A percentile compares a stretch with the other conserved stretches of the same genome.
Evolutionary conservation across 1,284 basidiomycete genomes (phyloP).

Genomic region (Wolfiporia cocos): DNA sequence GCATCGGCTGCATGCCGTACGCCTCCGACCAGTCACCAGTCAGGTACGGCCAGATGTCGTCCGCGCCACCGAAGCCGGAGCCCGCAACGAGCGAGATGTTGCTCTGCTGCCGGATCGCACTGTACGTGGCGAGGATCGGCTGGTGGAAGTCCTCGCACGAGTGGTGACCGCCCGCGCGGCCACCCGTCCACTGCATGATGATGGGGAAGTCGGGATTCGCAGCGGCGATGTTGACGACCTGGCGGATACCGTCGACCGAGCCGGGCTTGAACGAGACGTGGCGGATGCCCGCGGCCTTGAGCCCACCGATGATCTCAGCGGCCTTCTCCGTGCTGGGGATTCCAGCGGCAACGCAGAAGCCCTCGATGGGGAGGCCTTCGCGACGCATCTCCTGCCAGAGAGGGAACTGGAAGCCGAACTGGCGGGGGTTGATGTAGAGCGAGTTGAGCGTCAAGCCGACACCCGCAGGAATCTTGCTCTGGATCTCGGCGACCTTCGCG

Average conservation of each 20-base stretch:
- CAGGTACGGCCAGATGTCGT: conserved; percentile 96
- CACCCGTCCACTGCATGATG: conserved; percentile 98
- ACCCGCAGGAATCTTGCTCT: conserved; percentile 75
- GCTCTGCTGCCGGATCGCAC: conserved; percentile 79
- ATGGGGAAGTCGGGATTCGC: conserved; percentile 97
- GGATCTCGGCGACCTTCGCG: conserved; percentile 86
- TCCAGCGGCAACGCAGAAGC: conserved; percentile 96
- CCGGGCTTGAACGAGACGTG: conserved; percentile 98
- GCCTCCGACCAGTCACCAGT: conserved; percentile 91
- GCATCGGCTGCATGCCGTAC: conserved; percentile 94
- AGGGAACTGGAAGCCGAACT: conserved; percentile 95
- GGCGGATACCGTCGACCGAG: conserved; percentile 93
- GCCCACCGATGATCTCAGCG: conserved; percentile 52
- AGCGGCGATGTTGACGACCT: conserved; percentile 94
- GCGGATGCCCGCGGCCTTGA: conserved; percentile 71
- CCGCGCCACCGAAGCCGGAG: conserved; percentile 94
- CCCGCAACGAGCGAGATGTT: conserved; percentile 93
- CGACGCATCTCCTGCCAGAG: conserved; percentile 96
- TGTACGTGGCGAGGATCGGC: conserved; percentile 89
- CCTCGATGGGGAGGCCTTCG: conserved; percentile 94
- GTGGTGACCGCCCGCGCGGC: conserved; percentile 98
- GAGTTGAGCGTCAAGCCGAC: conserved; percentile 93
- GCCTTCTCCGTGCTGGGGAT: conserved; percentile 94
- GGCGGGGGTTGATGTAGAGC: conserved; percentile 97
- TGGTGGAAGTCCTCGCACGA: conserved; percentile 99